Conservation (phyloP, 257 asterid genomes). For the Solanum sejunctum region DNA sequence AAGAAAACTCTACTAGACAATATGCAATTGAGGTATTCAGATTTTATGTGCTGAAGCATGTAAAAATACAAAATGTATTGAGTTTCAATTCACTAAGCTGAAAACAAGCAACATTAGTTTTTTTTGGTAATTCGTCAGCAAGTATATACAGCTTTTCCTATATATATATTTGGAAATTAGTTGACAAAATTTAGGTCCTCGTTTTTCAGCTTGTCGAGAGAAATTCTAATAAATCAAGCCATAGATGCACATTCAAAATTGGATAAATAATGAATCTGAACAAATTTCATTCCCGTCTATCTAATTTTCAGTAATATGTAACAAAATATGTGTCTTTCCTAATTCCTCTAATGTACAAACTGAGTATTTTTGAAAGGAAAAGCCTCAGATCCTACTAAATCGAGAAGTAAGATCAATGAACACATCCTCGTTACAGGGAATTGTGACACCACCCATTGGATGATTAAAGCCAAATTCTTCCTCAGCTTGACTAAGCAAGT, state of each 20-base stretch:
- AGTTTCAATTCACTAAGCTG: neutral
- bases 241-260: neutral
- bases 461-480: neutral
- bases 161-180: neutral
- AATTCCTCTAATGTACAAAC: neutral
- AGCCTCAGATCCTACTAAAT: neutral
- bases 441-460: neutral
- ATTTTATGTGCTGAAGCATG: neutral
- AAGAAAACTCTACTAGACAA: neutral
- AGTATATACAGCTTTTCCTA: neutral
- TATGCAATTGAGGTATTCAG: neutral
- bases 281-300: neutral
- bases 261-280: neutral
- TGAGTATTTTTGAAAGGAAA: neutral
- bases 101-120: neutral
- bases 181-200: neutral
- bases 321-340: neutral
- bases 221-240: neutral
- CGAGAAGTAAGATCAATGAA: conserved; percentile 1
- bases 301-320: neutral
- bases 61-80: neutral
- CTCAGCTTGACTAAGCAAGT: neutral
- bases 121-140: neutral
- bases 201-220: neutral
- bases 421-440: neutral